phyloP scores from a whole-genome alignment of 2,329 filamentous ascomycete genomes.

The Claviceps fusiformis region DNA sequence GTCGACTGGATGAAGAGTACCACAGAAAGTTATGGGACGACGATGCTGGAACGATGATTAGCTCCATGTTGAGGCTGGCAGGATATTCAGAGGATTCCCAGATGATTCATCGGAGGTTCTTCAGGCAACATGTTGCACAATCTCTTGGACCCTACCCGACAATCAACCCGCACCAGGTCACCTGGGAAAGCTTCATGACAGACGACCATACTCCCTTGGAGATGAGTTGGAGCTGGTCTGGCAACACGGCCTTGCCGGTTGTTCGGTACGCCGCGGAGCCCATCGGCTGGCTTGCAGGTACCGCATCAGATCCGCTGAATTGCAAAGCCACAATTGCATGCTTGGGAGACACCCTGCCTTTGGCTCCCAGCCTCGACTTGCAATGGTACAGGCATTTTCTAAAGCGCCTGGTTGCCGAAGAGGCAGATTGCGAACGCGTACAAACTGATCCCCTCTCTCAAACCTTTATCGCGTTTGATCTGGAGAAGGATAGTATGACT shows the following conservation, averaged over 20 bases:
- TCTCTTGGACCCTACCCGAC: neutral
- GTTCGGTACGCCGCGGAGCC: slow-evolving; percentile 22
- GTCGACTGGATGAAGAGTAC: neutral
- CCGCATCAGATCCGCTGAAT: slow-evolving; percentile 9
- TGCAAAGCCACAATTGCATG: neutral
- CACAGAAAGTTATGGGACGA: neutral
- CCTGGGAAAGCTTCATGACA: slow-evolving; percentile 26
- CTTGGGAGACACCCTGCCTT: neutral
- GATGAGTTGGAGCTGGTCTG: slow-evolving; percentile 23
- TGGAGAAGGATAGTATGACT: neutral
- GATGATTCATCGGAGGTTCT: neutral
- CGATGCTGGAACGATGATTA: neutral
- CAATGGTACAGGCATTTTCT: neutral
- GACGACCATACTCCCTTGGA: slow-evolving; percentile 24
- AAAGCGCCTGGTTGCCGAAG: neutral
- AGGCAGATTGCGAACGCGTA: neutral
- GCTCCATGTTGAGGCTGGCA: neutral
- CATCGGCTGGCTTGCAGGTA: slow-evolving; percentile 15
- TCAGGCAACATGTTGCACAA: neutral
- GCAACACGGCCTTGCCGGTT: slow-evolving; percentile 9
- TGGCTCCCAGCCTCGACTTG: neutral
- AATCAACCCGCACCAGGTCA: neutral
- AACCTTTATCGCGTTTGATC: neutral
- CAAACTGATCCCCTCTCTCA: neutral
- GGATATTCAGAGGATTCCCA: neutral